A percentile compares a stretch with the other conserved stretches of the same genome.
These are phyloP conservation scores for Carpinus viminea DNA, from an alignment of 306 rosid species.

Conservation along the genomic window DNA sequence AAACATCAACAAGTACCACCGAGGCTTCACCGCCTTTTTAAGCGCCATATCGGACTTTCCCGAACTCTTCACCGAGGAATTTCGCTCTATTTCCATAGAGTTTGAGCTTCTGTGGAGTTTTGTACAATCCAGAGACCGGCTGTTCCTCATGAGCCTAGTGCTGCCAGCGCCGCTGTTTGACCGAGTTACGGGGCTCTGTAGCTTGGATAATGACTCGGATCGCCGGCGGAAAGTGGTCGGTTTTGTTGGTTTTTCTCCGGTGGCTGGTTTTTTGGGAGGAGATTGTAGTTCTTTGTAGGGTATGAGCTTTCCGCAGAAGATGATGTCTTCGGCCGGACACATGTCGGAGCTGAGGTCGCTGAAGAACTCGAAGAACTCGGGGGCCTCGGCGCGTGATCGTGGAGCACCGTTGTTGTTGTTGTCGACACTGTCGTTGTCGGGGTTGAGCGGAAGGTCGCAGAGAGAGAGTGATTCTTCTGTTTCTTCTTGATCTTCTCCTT, in stretches of 20 bases:
- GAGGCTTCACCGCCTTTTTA: slow-evolving; percentile 11
- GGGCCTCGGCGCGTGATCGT: slow-evolving; percentile 29
- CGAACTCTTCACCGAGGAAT: slow-evolving; percentile 22
- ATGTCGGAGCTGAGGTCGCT: slow-evolving; percentile 24
- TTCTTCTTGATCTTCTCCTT: slow-evolving; percentile 15
- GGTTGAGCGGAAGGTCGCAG: slow-evolving; percentile 32
- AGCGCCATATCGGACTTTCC: slow-evolving; percentile 11
- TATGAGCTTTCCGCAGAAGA: slow-evolving; percentile 42
- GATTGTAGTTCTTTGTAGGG: slow-evolving; percentile 24
- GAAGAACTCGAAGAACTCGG: slow-evolving; percentile 39
- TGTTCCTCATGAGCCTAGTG: slow-evolving; percentile 30
- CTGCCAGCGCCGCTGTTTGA: slow-evolving; percentile 20
- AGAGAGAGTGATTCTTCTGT: slow-evolving; percentile 32
- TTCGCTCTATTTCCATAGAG: slow-evolving; percentile 29
- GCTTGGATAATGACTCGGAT: slow-evolving; percentile 38
- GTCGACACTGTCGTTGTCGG: background rate
- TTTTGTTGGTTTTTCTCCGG: slow-evolving; percentile 1
- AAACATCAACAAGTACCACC: slow-evolving; percentile 20
- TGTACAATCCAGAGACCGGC: slow-evolving; percentile 41
- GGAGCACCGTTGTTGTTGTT: background rate
- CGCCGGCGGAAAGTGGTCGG: slow-evolving; percentile 25
- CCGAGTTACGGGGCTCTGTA: slow-evolving; percentile 32
- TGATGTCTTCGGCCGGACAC: slow-evolving; percentile 41
- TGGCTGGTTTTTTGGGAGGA: background rate
- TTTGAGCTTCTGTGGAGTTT: slow-evolving; percentile 23